These are phyloP conservation scores for Chrysanthemum seticuspe DNA, from an alignment of 129 eudicot genomes.

Conservation along the genomic window DNA sequence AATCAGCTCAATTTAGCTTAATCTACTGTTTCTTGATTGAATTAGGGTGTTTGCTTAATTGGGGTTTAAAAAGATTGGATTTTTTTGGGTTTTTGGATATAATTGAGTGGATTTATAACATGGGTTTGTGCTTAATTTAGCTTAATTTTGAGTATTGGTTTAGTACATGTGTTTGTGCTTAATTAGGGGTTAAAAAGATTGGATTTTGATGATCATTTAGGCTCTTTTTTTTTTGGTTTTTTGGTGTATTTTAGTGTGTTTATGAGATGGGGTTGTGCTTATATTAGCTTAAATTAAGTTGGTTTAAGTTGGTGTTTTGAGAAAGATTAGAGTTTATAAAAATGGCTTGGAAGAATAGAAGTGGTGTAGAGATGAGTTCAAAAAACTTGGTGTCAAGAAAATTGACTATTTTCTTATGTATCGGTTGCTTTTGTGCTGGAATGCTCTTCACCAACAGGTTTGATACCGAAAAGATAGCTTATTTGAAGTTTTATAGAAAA, in stretches of 20 bases:
- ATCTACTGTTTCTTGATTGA: background rate
- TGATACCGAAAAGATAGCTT: constrained; percentile 1
- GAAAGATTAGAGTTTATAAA: constrained; percentile 5
- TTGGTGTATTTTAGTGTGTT: background rate
- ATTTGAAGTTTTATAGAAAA: background rate
- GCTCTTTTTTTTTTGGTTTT: no score
- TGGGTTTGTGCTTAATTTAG: no score
- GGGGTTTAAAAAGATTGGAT: no score
- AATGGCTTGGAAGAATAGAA: constrained; percentile 77
- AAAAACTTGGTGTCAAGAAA: constrained; percentile 60
- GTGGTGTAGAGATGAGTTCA: constrained; percentile 45
- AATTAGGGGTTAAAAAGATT: no score
- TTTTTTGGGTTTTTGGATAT: no score
- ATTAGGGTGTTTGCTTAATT: background rate
- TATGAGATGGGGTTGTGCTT: constrained; percentile 11
- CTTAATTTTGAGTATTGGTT: no score
- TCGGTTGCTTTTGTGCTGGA: constrained; percentile 82
- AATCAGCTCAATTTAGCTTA: background rate
- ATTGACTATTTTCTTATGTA: constrained; percentile 53
- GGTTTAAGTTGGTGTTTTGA: constrained; percentile 9
- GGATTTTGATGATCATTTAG: no score
- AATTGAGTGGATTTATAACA: no score
- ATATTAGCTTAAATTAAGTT: background rate
- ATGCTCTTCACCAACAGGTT: constrained; percentile 96
- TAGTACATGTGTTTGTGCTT: no score